phyloP scores from a whole-genome alignment of 345 rosid genomes.

The Excoecaria cochinchinensis region DNA sequence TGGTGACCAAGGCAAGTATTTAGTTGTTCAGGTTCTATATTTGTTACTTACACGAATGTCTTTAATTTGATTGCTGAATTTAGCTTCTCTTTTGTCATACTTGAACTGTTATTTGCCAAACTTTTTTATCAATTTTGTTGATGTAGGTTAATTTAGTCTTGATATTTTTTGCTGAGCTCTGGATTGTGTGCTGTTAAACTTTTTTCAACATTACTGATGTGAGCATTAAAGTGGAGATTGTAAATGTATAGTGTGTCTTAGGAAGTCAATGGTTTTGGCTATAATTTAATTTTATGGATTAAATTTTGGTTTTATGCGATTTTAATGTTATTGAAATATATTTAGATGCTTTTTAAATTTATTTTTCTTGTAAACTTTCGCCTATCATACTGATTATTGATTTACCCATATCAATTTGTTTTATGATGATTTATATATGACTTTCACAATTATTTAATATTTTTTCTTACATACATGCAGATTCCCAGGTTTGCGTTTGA shows the following conservation, averaged over 20 bases:
- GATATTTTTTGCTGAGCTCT: background rate
- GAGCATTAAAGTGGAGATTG: background rate
- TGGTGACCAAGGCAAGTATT: constrained; percentile 76
- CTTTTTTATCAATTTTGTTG: background rate
- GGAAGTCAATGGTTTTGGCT: background rate
- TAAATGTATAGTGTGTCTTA: background rate
- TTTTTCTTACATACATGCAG: constrained; percentile 29
- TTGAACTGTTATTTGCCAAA: background rate
- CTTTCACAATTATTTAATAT: background rate
- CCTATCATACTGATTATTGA: background rate
- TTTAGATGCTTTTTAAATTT: background rate
- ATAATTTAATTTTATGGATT: background rate
- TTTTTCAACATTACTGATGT: background rate
- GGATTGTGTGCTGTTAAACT: background rate
- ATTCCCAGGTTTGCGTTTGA: constrained; percentile 97
- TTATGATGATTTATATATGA: background rate
- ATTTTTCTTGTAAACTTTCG: constrained; percentile 1
- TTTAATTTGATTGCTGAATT: background rate
- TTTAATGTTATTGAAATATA: background rate
- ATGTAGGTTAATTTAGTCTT: background rate
- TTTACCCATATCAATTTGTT: constrained; percentile 3
- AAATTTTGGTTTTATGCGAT: background rate
- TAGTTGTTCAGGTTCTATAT: background rate
- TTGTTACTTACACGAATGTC: background rate
- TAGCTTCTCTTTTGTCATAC: background rate